A percentile compares a stretch with the other conserved stretches of the same genome.
phyloP scores from a whole-genome alignment of 2,329 filamentous ascomycete genomes.

The Fusarium humuli region DNA sequence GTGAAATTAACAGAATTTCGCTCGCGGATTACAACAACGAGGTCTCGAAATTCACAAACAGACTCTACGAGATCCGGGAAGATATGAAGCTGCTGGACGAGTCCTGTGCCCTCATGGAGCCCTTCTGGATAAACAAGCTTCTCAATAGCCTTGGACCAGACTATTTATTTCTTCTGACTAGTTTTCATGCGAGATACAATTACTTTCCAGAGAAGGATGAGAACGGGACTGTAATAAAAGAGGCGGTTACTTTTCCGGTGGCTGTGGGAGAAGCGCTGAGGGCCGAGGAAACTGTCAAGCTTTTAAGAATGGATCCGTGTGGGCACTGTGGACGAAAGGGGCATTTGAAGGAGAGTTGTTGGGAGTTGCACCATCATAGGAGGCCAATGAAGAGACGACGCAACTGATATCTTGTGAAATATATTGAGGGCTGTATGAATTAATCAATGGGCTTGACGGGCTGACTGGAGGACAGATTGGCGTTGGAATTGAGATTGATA shows the following conservation, averaged over 20 bases:
- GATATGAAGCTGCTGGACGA: not conserved
- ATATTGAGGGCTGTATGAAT: too few species aligned
- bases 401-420: not conserved
- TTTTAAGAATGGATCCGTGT: too few species aligned
- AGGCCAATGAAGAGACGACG: not conserved
- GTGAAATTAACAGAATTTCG: fast-evolving
- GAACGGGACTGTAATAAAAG: too few species aligned
- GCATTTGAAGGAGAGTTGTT: not conserved
- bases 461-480: fast-evolving
- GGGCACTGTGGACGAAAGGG: fast-evolving
- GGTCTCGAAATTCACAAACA: fast-evolving
- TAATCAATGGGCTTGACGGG: fast-evolving
- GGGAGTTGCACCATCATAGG: fast-evolving
- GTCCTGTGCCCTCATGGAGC: not conserved
- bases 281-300: too few species aligned
- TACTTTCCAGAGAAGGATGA: not conserved
- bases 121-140: not conserved
- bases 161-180: not conserved
- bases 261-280: too few species aligned
- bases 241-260: too few species aligned
- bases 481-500: not conserved
- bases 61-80: too few species aligned
- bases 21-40: not conserved
- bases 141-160: not conserved
- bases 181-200: not conserved